phyloP scores from a whole-genome alignment of 257 asterid species.

The Rhazya stricta region DNA sequence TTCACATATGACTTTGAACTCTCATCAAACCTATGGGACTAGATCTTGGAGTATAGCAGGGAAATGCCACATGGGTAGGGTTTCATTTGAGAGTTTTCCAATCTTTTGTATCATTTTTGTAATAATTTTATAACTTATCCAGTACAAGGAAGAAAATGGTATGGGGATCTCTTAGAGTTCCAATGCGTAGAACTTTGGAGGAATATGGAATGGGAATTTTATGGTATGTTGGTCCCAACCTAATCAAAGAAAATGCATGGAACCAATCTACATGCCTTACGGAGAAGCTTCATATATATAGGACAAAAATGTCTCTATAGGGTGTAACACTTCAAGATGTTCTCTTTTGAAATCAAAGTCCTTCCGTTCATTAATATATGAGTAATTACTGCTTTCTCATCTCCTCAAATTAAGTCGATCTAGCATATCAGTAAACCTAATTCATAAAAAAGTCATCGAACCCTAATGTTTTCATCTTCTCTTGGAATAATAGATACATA shows the following conservation, averaged over 20 bases:
- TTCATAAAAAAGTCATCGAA: too few species aligned
- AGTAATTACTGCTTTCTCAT: too few species aligned
- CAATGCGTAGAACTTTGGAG: conserved; percentile 2
- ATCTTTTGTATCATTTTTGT: background rate
- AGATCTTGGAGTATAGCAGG: conserved; percentile 5
- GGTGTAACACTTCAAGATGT: too few species aligned
- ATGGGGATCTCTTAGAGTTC: conserved; percentile 9
- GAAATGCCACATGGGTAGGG: conserved; percentile 22
- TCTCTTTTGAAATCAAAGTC: too few species aligned
- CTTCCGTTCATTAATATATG: too few species aligned
- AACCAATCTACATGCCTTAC: background rate
- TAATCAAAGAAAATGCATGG: background rate
- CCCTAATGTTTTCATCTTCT: too few species aligned
- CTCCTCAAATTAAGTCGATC: too few species aligned
- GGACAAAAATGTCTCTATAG: background rate
- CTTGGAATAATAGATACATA: too few species aligned
- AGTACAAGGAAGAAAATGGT: background rate
- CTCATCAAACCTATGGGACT: conserved; percentile 11
- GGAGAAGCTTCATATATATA: background rate
- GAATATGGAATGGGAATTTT: conserved; percentile 9
- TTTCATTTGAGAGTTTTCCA: conserved; percentile 2
- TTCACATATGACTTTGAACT: conserved; percentile 3
- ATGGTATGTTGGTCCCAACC: conserved; percentile 13
- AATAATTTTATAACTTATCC: background rate
- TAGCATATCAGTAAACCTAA: too few species aligned